phyloP scores from a whole-genome alignment of 1,284 basidiomycete species.

The Tausonia pullulans region DNA sequence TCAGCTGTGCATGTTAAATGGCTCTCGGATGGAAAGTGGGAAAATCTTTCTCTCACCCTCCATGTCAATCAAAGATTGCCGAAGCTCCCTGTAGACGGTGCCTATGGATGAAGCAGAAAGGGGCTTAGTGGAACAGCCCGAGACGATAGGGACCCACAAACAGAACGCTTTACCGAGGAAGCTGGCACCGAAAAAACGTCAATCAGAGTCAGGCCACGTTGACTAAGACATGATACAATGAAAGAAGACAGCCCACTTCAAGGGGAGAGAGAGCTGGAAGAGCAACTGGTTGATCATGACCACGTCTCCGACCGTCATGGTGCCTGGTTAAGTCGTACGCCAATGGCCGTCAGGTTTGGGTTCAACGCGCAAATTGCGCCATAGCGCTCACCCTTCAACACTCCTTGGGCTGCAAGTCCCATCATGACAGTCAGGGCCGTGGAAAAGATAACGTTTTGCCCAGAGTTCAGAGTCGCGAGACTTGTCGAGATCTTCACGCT shows the following conservation, averaged over 20 bases:
- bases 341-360: background rate
- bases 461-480: conserved; percentile 84
- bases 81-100: conserved; percentile 89
- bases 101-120: conserved; percentile 49
- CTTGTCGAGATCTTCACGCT: conserved; percentile 93
- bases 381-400: conserved; percentile 58
- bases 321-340: conserved; percentile 44
- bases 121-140: too few species aligned
- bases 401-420: conserved; percentile 90
- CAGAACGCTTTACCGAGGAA: too few species aligned
- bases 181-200: too few species aligned
- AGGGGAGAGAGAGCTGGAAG: conserved; percentile 88
- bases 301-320: conserved; percentile 94
- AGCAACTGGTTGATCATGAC: conserved; percentile 99
- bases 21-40: too few species aligned
- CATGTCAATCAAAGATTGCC: conserved; percentile 94
- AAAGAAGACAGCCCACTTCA: conserved; percentile 49
- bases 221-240: too few species aligned
- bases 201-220: too few species aligned
- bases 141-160: too few species aligned
- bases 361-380: background rate
- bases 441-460: conserved; percentile 93
- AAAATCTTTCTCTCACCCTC: conserved; percentile 36
- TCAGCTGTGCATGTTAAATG: too few species aligned
- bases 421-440: conserved; percentile 86